Evolutionary conservation across 1,284 basidiomycete species (phyloP), one percentile per base, ranked within the genome.

Genomic region (Papiliotrema fonsecae): DNA sequence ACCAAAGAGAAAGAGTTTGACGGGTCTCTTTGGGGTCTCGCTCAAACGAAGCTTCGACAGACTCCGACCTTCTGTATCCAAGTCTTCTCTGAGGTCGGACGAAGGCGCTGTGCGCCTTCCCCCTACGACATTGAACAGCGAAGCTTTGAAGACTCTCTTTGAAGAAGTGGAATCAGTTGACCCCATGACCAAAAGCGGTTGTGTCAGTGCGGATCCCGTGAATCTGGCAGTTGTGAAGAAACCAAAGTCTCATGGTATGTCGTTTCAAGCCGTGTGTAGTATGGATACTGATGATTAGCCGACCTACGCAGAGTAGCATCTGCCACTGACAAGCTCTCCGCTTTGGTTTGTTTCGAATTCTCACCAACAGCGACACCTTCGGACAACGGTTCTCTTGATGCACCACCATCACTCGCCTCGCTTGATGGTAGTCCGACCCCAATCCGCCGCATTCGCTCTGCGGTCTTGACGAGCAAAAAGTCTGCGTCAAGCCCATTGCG

Each of bases 1-100:
- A 2, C 70, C 67, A 1, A 69, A 66, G 53, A 45, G 70, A 19
- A 69, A 70, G 48, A 64, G 60, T 36, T 53, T 72, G 7, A 58
- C 52, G 5, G 67, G 65, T 2, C 50, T 72, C 1, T 72, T 72
- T 47, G 64, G 62, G 9, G 26, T 61, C 1, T 27, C 52, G 10
- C 36, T 64, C 40, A 62, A 58, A 54, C 55, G 50, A 31, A 57
- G 54, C 26, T n/a, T 52, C 11, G 60, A 58, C 30, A 55, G 51
- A 42, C 35, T 61, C 31, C 54, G 47, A 18, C 32, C 56, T 18
- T 27, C 48, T 3, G 19, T 16, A 14, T 53, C 53, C 2, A 49
- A 47, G 11, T 24, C 42, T 6, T 36, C 49, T 7, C 28, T 40
- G n/a, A 32, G 30, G 4, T 16, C 1, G 9, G 44, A 25, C n/a